Evolutionary conservation across 495 filamentous ascomycete genomes (phyloP), one percentile per base, ranked within the genome.

Genomic region (Astrothelium subdiscretum): DNA sequence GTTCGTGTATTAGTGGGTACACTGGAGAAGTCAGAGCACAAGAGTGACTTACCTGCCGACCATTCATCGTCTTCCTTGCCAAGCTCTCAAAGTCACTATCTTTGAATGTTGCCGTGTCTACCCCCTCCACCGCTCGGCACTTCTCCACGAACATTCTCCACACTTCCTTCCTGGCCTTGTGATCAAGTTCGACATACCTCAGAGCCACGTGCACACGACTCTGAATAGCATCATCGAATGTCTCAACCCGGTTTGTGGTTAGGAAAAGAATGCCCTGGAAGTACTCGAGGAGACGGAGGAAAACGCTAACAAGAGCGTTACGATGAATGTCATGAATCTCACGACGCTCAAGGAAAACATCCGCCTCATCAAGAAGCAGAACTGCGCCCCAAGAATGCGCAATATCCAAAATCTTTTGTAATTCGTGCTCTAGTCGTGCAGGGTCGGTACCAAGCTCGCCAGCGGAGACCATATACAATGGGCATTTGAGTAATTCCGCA

Each of bases 121-220:
- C 74, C 18, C 83, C 85, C 64, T 87, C 82, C 62, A 83, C 80
- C 10, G 80, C 80, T 13, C 83, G 77, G 12, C 91, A 88, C 26
- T 82, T 81, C 31, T 88, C 86, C 62, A 88, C 65, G 73, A 96
- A 95, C 76, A 89, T 85, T 77, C 86, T 89, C 87, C 92, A 96
- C 38, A 97, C 87, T 60, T 82, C 83, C 63, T 84, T 86, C 77
- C 88, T 89, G 26, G 91, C 91, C 66, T 87, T 86, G 26, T 77
- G 69, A 3, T 82, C 84, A 32, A 96, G 79, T 63, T 90, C 87
- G 52, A 85, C 88, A 73, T 96, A 96, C 5, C 88, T 80, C 29
- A 97, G 76, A 0, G 89, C 89, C 32, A 86, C 78, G 69, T 88
- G 85, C 64, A 96, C 87, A 15, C 83, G 81, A 40, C 75, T 80